Evolutionary conservation across 352 stramenopile species (phyloP), one percentile per base, ranked within the genome.

Genomic region (Globisporangium spiculum): DNA sequence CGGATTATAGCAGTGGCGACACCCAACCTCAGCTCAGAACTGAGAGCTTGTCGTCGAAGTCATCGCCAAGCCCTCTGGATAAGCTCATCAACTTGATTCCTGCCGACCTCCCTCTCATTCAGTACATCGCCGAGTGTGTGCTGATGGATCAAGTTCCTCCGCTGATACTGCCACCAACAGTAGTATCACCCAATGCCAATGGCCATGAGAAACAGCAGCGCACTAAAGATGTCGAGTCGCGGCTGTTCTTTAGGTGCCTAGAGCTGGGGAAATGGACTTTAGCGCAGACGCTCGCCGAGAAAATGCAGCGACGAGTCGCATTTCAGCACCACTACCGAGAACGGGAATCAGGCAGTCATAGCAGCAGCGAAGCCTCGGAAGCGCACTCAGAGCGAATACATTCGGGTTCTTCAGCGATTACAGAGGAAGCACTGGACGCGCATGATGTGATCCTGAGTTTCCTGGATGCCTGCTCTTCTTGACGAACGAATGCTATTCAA

Each of bases 211-310:
- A 32, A 1, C 48, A 8, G 18, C 16, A 24, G 44, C 18, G 44
- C 44, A 16, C 14, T 1, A 54, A 48, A n/a, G 62, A 70, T 16
- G 36, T 73, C 27, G 72, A 79, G 38, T 69, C 59, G 26, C 64
- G 61, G 48, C 50, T 83, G 10, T 75, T 81, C 22, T 52, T 78
- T 50, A 62, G 63, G 12, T 71, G 71, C 24, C 10, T 83, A 1
- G 38, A 68, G 8, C 57, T 68, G 12, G 6, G 64, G 0, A 76
- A 75, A 38, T 80, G 74, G 74, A 20, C 32, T 14, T 57, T 83
- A 10, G 69, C 66, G 20, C 66, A 77, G 30, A 62, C 66, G 0
- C 54, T 80, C 32, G 74, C 74, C 9, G 66, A 72, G 53, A 69
- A 71, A 61, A 73, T 83, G 5, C n/a, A 73, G 16, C 67, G 63